Evolutionary conservation across 192 early-diverging fungal genomes (phyloP), one percentile per base, ranked within the genome.

Genomic region (Jimgerdemannia flammicorona): DNA sequence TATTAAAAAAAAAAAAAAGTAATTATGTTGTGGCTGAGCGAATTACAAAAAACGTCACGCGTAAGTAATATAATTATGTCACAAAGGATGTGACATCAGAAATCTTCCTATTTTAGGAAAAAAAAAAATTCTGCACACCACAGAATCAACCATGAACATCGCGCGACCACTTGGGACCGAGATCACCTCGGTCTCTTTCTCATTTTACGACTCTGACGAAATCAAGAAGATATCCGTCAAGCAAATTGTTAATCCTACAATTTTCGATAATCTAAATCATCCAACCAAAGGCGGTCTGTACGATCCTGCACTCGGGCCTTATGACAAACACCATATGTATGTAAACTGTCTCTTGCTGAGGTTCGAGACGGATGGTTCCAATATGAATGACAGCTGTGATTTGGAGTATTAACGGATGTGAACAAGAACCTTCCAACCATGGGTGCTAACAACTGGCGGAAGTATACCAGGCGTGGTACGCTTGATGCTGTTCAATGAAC

Each of bases 161-260:
- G 84, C 94, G 63, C 86, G 90, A 77, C 95, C 97, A 42, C 87
- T 95, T 67, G 89, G 90, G 73, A 82, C 89, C 44, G 90, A 96
- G 81, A 85, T 99, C 77, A 86, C 85, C 74, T 93, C 93, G 54
- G 95, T 98, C 4, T 88, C 93, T 69, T 99, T 99, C 77, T 92
- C 95, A 4, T 97, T 98, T 83, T 97, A 93, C 83, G 85, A 92
- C 75, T 81, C 93, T 14, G 86, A 91, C 6, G 96, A 99, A 77
- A 90, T 99, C 66, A 88, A 92, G 63, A 90, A 94, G 78, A 91
- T 99, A 76, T 98, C 97, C 9, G 97, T 98, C 18, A 97, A 96
- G 85, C 91, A 95, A 75, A 93, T 99, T 77, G 90, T 93, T 66
- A 95, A 96, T 78, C 93, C 97, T 2, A 78, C 90, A 19, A 84